Conservation (phyloP, 352 stramenopile genomes). For the Phytophthora colocasiae region DNA sequence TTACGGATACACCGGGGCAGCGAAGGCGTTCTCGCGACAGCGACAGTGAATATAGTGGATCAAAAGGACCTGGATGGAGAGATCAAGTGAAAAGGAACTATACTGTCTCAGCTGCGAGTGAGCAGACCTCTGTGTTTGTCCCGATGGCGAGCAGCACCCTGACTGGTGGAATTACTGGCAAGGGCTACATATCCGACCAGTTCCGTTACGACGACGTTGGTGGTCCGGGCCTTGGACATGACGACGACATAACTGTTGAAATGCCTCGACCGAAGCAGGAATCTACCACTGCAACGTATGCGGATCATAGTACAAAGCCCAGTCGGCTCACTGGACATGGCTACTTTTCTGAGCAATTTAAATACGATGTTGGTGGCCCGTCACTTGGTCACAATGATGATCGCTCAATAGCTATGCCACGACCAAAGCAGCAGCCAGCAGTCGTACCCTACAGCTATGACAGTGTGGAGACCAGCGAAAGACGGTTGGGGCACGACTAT, state of each 20-base stretch:
- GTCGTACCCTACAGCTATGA: conserved; percentile 20
- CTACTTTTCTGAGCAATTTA: conserved; percentile 41
- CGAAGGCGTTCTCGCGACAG: conserved; percentile 9
- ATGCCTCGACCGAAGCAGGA: conserved; percentile 37
- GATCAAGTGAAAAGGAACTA: conserved; percentile 40
- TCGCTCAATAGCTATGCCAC: conserved; percentile 32
- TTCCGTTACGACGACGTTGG: conserved; percentile 42
- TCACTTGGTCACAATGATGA: conserved; percentile 39
- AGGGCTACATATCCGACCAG: conserved; percentile 45
- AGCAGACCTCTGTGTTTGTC: conserved; percentile 15
- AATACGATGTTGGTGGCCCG: conserved; percentile 37
- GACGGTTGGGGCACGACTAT: conserved; percentile 1
- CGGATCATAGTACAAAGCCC: conserved; percentile 17
- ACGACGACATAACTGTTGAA: conserved; percentile 23
- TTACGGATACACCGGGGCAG: conserved; percentile 49
- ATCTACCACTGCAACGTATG: background rate
- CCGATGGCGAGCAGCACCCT: conserved; percentile 18
- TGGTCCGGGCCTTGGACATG: conserved; percentile 31
- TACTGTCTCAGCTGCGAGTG: conserved; percentile 19
- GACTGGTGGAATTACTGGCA: conserved; percentile 33
- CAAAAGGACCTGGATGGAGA: conserved; percentile 36
- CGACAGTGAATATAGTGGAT: conserved; percentile 21
- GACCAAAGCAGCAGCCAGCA: conserved; percentile 22
- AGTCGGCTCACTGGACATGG: conserved; percentile 24
- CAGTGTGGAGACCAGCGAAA: conserved; percentile 1